Percentiles rank a stretch among this genome's conserved stretches.
phyloP scores from a whole-genome alignment of 257 asterid species.

The Solanum lycopersicoides region DNA sequence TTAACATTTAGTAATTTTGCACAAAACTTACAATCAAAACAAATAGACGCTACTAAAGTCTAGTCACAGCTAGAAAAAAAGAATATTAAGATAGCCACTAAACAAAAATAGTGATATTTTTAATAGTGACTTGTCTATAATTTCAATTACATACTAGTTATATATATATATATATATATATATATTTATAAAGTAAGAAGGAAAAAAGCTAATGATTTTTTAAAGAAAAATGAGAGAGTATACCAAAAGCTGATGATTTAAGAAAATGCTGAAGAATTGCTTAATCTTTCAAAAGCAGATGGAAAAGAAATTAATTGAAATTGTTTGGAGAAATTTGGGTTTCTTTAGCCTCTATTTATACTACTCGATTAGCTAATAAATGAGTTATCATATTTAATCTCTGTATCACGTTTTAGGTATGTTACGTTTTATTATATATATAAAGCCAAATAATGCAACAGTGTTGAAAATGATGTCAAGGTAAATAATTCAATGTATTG shows the following conservation, averaged over 20 bases:
- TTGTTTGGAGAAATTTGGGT: constrained; percentile 13
- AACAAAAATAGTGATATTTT: background rate
- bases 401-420: background rate
- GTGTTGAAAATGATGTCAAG: constrained; percentile 53
- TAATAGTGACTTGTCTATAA: too few species aligned
- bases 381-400: background rate
- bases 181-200: too few species aligned
- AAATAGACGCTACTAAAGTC: background rate
- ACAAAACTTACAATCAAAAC: background rate
- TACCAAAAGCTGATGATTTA: background rate
- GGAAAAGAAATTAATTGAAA: constrained; percentile 18
- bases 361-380: constrained; percentile 15
- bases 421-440: background rate
- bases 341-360: constrained; percentile 50
- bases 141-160: background rate
- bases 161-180: too few species aligned
- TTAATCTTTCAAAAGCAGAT: constrained; percentile 31
- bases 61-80: background rate
- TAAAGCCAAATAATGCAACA: constrained; percentile 9
- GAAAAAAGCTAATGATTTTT: background rate
- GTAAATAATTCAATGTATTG: constrained; percentile 29
- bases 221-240: background rate
- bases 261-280: constrained; percentile 14
- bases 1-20: background rate
- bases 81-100: too few species aligned